Conservation (phyloP, 2,329 filamentous ascomycete species). For the Juglanconis sp. region DNA sequence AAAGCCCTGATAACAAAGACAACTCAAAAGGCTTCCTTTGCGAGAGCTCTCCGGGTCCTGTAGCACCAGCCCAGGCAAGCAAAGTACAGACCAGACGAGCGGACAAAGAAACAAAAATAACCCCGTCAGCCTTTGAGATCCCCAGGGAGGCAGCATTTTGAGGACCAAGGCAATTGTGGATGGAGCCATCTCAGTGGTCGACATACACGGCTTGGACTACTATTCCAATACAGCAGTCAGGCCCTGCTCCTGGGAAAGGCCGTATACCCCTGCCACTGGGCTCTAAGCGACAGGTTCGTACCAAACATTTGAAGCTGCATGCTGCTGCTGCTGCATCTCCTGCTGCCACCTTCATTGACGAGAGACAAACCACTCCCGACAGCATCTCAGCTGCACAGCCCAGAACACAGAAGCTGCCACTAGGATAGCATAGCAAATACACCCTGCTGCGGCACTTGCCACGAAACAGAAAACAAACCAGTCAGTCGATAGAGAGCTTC, state of each 20-base stretch:
- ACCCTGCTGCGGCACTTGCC: conserved; percentile 18
- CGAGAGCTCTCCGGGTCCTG: conserved; percentile 9
- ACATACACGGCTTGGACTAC: conserved; percentile 7
- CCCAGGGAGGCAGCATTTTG: conserved; percentile 12
- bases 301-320: conserved; percentile 19
- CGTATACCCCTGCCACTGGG: conserved; percentile 16
- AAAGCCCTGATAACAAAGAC: conserved; percentile 18
- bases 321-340: conserved; percentile 7
- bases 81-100: conserved; percentile 11
- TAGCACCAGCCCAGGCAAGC: conserved; percentile 12
- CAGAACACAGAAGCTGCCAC: conserved; percentile 9
- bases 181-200: conserved; percentile 12
- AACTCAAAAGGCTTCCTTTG: conserved; percentile 10
- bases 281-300: conserved; percentile 17
- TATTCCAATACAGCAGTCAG: conserved; percentile 13
- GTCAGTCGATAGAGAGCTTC: conserved; percentile 16
- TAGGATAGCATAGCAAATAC: conserved; percentile 17
- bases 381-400: conserved; percentile 11
- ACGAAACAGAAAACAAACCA: conserved; percentile 13
- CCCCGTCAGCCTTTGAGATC: conserved; percentile 11
- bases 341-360: neutral
- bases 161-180: conserved; percentile 13
- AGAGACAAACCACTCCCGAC: conserved; percentile 17
- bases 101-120: conserved; percentile 22
- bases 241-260: conserved; percentile 9